A percentile compares a stretch with the other conserved stretches of the same genome.
Conservation (phyloP, 257 asterid species). For the Scutellaria galericulata region DNA sequence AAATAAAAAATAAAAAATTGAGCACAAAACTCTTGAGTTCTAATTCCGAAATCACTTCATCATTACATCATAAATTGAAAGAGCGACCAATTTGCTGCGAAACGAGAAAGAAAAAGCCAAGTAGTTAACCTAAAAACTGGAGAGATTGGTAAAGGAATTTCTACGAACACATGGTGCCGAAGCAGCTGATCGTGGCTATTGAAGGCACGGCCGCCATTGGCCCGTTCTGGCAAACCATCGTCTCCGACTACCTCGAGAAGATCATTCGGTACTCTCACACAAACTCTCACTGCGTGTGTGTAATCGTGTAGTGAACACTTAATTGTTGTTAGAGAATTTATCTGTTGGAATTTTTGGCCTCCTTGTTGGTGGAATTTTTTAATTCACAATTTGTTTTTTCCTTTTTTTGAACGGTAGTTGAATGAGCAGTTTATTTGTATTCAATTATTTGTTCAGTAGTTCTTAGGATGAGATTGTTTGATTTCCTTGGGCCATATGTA, state of each 20-base stretch:
- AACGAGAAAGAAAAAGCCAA: neutral
- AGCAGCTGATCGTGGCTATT: conserved; percentile 75
- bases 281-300: conserved; percentile 25
- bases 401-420: neutral
- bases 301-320: neutral
- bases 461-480: conserved; percentile 2
- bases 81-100: conserved; percentile 4
- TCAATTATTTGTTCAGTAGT: neutral
- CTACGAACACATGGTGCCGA: conserved; percentile 43
- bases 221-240: conserved; percentile 73
- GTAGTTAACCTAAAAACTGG: neutral
- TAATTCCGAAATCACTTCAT: neutral
- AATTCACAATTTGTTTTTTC: neutral
- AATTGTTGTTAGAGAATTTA: neutral
- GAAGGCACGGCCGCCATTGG: conserved; percentile 96
- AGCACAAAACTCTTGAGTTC: too few species aligned
- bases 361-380: conserved; percentile 5
- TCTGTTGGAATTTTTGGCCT: neutral
- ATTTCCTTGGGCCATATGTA: neutral
- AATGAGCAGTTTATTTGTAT: neutral
- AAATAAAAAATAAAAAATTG: too few species aligned
- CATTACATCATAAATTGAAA: neutral
- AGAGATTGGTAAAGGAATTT: conserved; percentile 28
- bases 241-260: conserved; percentile 82
- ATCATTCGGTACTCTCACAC: conserved; percentile 59